Conservation (phyloP, 495 filamentous ascomycete species). For the Aspergillus ostianus region DNA sequence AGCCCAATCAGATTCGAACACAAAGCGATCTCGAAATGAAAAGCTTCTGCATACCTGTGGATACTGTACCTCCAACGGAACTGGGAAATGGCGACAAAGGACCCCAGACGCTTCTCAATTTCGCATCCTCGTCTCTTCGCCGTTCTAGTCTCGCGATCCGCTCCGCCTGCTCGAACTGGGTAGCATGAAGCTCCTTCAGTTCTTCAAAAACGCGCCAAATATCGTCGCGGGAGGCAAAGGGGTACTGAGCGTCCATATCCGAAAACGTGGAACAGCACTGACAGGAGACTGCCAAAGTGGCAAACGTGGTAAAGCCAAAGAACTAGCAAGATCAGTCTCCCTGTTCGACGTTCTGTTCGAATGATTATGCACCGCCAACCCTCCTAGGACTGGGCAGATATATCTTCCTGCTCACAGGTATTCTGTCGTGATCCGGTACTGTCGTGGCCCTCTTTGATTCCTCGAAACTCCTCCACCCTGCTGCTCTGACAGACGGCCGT, state of each 20-base stretch:
- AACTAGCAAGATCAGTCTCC: background rate
- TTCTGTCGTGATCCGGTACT: background rate
- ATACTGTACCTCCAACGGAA: slow-evolving; percentile 62
- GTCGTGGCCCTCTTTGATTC: slow-evolving; percentile 13
- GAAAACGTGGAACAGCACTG: slow-evolving; percentile 2
- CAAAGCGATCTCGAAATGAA: background rate
- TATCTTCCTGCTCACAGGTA: background rate
- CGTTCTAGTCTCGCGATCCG: slow-evolving; percentile 76
- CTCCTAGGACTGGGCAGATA: background rate
- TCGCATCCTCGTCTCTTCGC: slow-evolving; percentile 76
- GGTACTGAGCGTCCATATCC: slow-evolving; percentile 64
- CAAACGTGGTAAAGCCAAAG: slow-evolving; percentile 14
- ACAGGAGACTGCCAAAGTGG: slow-evolving; percentile 13
- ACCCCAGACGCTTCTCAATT: slow-evolving; percentile 83
- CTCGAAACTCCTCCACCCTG: slow-evolving; percentile 35
- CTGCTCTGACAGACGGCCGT: slow-evolving; percentile 44
- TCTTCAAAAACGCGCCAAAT: slow-evolving; percentile 86
- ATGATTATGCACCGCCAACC: slow-evolving; percentile 5
- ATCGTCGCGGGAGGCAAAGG: slow-evolving; percentile 69
- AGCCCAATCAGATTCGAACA: slow-evolving; percentile 10
- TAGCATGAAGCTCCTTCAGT: slow-evolving; percentile 74
- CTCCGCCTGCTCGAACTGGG: slow-evolving; percentile 79
- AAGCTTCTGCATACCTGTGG: slow-evolving; percentile 62
- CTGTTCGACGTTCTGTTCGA: background rate
- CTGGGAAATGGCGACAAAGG: slow-evolving; percentile 75